These are phyloP conservation scores for Yueomyces sp. DNA, from an alignment of 805 yeast species.

Conservation along the genomic window DNA sequence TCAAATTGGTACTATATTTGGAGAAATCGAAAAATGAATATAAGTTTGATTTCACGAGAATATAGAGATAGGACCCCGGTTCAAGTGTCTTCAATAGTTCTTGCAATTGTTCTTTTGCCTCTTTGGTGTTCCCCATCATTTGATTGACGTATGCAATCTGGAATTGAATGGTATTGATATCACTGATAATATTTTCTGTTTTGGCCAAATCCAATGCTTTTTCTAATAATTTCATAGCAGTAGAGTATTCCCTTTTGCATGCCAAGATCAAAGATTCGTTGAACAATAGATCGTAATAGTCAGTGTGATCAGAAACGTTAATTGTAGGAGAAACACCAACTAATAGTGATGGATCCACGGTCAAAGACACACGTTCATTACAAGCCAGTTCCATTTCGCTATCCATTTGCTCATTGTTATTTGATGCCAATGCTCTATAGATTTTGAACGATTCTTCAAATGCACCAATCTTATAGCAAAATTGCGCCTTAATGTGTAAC, in stretches of 20 bases:
- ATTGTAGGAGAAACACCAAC: not conserved
- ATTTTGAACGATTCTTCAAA: slow-evolving; percentile 36
- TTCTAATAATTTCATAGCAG: slow-evolving; percentile 31
- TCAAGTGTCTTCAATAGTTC: slow-evolving; percentile 15
- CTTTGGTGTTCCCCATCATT: slow-evolving; percentile 23
- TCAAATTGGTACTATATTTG: slow-evolving; percentile 18
- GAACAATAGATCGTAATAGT: slow-evolving; percentile 48
- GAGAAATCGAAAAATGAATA: slow-evolving; percentile 19
- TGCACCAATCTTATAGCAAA: slow-evolving; percentile 37
- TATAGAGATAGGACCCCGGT: slow-evolving; percentile 16
- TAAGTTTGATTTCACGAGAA: slow-evolving; percentile 22
- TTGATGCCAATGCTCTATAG: slow-evolving; percentile 33
- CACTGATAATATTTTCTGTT: slow-evolving; percentile 29
- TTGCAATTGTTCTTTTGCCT: slow-evolving; percentile 27
- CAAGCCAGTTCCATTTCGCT: slow-evolving; percentile 44
- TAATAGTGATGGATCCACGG: slow-evolving; percentile 27
- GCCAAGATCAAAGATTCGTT: slow-evolving; percentile 48
- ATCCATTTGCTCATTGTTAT: slow-evolving; percentile 23
- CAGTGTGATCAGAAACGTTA: slow-evolving; percentile 1
- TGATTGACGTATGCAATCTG: slow-evolving; percentile 48
- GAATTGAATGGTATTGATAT: slow-evolving; percentile 46
- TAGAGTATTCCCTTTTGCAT: slow-evolving; percentile 28
- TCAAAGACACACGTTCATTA: slow-evolving; percentile 55
- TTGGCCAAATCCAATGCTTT: slow-evolving; percentile 32
- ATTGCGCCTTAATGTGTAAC: slow-evolving; percentile 39